Evolutionary conservation across 192 early-diverging fungal species (phyloP), one percentile per base, ranked within the genome.

Genomic region (Coemansia sp.): DNA sequence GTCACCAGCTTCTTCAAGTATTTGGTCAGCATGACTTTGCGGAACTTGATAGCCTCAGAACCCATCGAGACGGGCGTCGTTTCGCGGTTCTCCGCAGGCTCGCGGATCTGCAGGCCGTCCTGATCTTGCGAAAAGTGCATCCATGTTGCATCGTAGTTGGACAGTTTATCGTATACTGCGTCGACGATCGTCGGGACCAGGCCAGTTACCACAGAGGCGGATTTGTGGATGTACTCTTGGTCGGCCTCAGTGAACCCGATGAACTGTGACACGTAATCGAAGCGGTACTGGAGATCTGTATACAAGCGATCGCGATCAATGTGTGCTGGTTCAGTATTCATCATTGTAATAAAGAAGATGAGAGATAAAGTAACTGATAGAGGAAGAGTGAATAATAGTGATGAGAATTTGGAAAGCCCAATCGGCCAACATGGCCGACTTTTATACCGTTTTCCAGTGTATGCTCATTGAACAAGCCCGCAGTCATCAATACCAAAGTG

Each of bases 81-180:
- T 4, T 81, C 62, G 27, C 85, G 59, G 21, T 75, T 67, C 46
- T 71, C 71, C 0, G 75, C 68, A 2, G 53, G 29, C 19, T 61
- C 45, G 25, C 68, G 27, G 34, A 83, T 79, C 11, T 78, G 65
- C 32, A 90, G 87, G 0, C 91, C 91, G 31, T 91, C 90, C 29
- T 89, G 89, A 51, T 85, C 83, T 60, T 87, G 85, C 38, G 87
- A 70, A 74, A 94, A 93, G 66, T 80, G 69, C 31, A 70, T 59
- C 87, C 93, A 93, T 63, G 93, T 94, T 39, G 92, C 85, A 64
- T 94, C 92, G 66, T 85, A 94, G 4, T 71, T 64, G 70, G 88
- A 88, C 17, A 94, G 83, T 66, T 87, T 90, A 21, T 69, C 66
- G 78, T 94, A 94, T 46, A 94, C 93, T 15, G 88, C 90, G 55